phyloP scores from a whole-genome alignment of 2,329 filamentous ascomycete species.

The Amauroascus verrucosus region DNA sequence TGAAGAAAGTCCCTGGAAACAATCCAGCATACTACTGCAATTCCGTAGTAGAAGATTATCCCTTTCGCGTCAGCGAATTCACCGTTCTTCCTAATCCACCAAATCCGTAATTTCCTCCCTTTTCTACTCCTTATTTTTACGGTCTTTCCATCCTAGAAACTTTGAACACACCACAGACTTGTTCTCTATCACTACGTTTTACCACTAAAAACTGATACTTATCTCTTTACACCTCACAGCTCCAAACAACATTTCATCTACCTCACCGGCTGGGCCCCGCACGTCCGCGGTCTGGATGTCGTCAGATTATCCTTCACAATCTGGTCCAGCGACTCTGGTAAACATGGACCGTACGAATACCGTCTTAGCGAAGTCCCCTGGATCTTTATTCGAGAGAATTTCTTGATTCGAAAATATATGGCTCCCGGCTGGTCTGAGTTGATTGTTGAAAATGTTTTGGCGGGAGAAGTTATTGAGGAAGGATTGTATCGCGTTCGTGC shows the following conservation, averaged over 20 bases:
- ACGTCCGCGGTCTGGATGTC: conserved; percentile 1
- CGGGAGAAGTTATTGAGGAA: background rate
- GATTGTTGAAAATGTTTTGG: conserved; percentile 4
- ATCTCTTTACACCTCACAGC: background rate
- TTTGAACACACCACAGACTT: too few relatives aligned
- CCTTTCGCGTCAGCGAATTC: background rate
- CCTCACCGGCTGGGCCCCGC: conserved; percentile 2
- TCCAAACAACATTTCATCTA: conserved; percentile 4
- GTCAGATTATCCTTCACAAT: conserved; percentile 1
- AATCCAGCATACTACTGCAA: conserved; percentile 9
- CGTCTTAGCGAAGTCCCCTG: conserved; percentile 2
- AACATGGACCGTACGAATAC: conserved; percentile 1
- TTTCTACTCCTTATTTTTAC: background rate
- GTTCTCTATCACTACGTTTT: too few relatives aligned
- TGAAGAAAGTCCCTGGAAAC: conserved; percentile 6
- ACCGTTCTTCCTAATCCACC: conserved; percentile 1
- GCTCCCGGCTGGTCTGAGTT: conserved; percentile 5
- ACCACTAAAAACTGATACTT: too few relatives aligned
- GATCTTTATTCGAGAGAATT: conserved; percentile 7
- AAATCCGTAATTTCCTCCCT: conserved; percentile 1
- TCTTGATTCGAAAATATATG: background rate
- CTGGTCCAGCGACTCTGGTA: background rate
- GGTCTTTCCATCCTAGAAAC: background rate
- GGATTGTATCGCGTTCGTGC: conserved; percentile 3
- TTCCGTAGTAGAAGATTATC: background rate